These are phyloP conservation scores for Coniochaeta sp. DNA, from an alignment of 2,329 filamentous ascomycete species.

Conservation along the genomic window DNA sequence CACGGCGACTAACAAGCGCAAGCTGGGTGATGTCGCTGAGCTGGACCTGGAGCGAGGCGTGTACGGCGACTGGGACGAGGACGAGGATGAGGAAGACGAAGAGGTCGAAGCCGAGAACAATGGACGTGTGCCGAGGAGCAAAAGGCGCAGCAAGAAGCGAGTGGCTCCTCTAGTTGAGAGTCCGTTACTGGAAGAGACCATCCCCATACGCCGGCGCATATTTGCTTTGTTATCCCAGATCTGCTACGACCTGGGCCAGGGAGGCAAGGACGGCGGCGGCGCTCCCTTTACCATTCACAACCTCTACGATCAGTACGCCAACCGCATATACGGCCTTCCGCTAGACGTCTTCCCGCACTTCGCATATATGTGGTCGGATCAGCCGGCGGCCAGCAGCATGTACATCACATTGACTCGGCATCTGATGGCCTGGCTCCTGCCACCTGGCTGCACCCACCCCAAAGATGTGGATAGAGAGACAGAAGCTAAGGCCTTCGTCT, in stretches of 20 bases:
- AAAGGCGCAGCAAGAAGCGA: constrained; percentile 25
- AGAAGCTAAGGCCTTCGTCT: constrained; percentile 31
- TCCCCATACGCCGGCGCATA: constrained; percentile 55
- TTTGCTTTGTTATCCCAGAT: constrained; percentile 48
- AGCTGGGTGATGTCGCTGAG: constrained; percentile 30
- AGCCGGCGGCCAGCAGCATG: constrained; percentile 26
- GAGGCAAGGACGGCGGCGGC: constrained; percentile 27
- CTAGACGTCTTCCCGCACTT: constrained; percentile 51
- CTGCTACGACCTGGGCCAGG: constrained; percentile 39
- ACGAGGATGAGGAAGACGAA: constrained; percentile 41
- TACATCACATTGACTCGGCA: constrained; percentile 39
- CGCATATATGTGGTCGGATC: constrained; percentile 34
- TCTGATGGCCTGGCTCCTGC: constrained; percentile 35
- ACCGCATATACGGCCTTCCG: constrained; percentile 50
- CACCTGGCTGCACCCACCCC: constrained; percentile 35
- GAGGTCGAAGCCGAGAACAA: constrained; percentile 40
- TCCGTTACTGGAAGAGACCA: constrained; percentile 41
- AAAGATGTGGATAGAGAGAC: constrained; percentile 27
- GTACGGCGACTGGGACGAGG: constrained; percentile 54
- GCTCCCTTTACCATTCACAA: constrained; percentile 33
- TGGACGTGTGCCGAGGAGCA: constrained; percentile 24
- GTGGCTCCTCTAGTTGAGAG: neutral
- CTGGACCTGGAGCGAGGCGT: constrained; percentile 54
- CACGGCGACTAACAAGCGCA: constrained; percentile 41
- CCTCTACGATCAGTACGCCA: constrained; percentile 53